These are phyloP conservation scores for Clonostachys rhizophaga DNA, from an alignment of 2,329 filamentous ascomycete species.

Conservation along the genomic window DNA sequence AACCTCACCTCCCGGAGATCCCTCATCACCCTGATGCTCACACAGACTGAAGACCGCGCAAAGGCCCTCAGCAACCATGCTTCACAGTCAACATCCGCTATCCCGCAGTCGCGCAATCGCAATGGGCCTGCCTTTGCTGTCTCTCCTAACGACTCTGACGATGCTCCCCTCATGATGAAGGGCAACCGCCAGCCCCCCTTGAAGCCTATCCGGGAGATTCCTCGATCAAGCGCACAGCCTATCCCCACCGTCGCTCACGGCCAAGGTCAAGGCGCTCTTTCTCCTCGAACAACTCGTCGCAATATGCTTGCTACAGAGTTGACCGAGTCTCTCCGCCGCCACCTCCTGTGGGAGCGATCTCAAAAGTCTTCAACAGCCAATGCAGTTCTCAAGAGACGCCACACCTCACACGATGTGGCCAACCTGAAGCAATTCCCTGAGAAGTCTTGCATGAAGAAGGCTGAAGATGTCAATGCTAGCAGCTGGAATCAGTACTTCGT, in stretches of 20 bases:
- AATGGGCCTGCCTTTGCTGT: constrained; percentile 35
- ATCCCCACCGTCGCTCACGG: constrained; percentile 69
- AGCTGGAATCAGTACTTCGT: constrained; percentile 87
- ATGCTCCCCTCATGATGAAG: constrained; percentile 62
- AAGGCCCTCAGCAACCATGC: constrained; percentile 65
- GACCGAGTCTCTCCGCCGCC: constrained; percentile 85
- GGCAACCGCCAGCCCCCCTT: constrained; percentile 44
- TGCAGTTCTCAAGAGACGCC: constrained; percentile 81
- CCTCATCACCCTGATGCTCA: constrained; percentile 84
- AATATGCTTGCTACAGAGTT: constrained; percentile 96
- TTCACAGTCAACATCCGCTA: constrained; percentile 62
- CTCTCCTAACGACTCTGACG: constrained; percentile 56
- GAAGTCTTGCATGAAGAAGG: constrained; percentile 53
- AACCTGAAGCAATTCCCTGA: constrained; percentile 82
- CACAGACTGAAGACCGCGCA: constrained; percentile 63
- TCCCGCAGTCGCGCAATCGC: constrained; percentile 57
- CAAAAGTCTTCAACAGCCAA: constrained; percentile 89
- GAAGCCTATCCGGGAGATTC: constrained; percentile 56
- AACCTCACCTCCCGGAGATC: constrained; percentile 84
- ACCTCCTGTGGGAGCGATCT: constrained; percentile 91
- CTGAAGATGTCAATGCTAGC: constrained; percentile 59
- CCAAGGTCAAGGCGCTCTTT: constrained; percentile 70
- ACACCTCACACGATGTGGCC: constrained; percentile 86
- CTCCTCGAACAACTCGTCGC: constrained; percentile 83
- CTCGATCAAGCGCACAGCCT: constrained; percentile 67